Base-by-base conservation (phyloP, 768 basidiomycete species). In the Leccinum ochraceum region DNA sequence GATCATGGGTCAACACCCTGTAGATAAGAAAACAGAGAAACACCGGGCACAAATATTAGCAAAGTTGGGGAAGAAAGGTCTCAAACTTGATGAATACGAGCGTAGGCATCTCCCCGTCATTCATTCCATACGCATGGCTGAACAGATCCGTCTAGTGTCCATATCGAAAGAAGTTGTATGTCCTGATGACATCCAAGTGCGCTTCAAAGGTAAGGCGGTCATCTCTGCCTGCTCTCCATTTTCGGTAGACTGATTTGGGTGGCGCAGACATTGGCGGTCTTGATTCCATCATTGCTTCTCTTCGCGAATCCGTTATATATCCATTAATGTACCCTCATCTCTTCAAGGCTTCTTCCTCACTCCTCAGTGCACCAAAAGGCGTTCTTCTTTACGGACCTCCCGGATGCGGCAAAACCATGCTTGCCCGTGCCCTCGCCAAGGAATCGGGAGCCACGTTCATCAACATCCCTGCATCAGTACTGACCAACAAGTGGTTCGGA, bases 331-430 rank as follows among this genome's bases (percentile, higher is more conserved):
- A 92, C 69, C 97, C 97, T 4, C 81, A 88, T 60, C 83, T 98
- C 59, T 98, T 98, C 81, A 80, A 83, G 14, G 81, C 88, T 17
- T 85, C 90, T 0, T 92, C 94, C 0, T 82, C 88, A 14, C 84
- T 98, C 22, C 84, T 97, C 61, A 85, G 86, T 6, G 93, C 97
- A 5, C 97, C 97, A 0, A 98, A 98, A 72, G 97, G 97, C 13
- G 96, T 98, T 9, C 82, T 98, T 17, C 83, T 99, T 20, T 96
- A 92, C 67, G 97, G 97, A 0, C 97, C 95, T 46, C 97, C 97
- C 1, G 96, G 97, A 6, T 99, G 97, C 65, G 97, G 97, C 26
- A 99, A 99, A 79, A 98, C 97, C 1, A 95, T 99, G 94, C 83
- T 99, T n/a, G 97, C 97, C 1, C 96, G 96, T 72, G 96, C 96